Evolutionary conservation across 192 early-diverging fungal genomes (phyloP), one percentile per base, ranked within the genome.

Genomic region (Coemansia sp.): DNA sequence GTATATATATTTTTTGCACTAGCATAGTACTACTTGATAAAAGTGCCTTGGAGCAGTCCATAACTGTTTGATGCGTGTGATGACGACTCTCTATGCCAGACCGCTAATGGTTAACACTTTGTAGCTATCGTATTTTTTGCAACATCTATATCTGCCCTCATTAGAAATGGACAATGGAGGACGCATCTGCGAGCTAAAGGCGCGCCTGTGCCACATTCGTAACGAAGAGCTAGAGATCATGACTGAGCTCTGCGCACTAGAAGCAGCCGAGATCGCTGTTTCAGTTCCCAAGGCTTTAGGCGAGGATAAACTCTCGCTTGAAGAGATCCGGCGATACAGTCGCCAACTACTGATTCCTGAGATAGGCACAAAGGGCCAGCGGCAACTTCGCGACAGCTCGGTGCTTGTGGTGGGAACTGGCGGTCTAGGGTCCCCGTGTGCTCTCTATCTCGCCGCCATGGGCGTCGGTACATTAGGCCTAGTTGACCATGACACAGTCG

Each of bases 381-480:
- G 91, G 46, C 86, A 83, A 40, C 75, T 98, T 45, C 83, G 86
- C 14, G 90, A 93, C 63, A 81, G 89, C 19, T 82, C 88, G 0
- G 91, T 95, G 51, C 81, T 98, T 7, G 83, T 99, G 4, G 93
- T 97, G 3, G 96, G 96, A 6, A 91, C 94, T n/a, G 97, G 97
- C 63, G 97, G 97, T 2, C 86, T 99, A 11, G 97, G 97, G 1
- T 87, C 94, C 3, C 93, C 97, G 6, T 91, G 88, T 36, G 84
- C 89, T 3, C 81, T 98, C 33, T 99, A 99, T 69, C 85, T 99
- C 16, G 94, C 93, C 6, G 89, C 91, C 3, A 90, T 91, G 62
- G 97, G 97, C 4, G 85, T 97, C 19, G 96, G 93, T 72, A 83
- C 87, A 3, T 57, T 99, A 21, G 97, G 97, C 7, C 89, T 98